A percentile compares a stretch with the other conserved stretches of the same genome.
phyloP scores from a whole-genome alignment of 345 rosid species.

The Moricandia arvensis region DNA sequence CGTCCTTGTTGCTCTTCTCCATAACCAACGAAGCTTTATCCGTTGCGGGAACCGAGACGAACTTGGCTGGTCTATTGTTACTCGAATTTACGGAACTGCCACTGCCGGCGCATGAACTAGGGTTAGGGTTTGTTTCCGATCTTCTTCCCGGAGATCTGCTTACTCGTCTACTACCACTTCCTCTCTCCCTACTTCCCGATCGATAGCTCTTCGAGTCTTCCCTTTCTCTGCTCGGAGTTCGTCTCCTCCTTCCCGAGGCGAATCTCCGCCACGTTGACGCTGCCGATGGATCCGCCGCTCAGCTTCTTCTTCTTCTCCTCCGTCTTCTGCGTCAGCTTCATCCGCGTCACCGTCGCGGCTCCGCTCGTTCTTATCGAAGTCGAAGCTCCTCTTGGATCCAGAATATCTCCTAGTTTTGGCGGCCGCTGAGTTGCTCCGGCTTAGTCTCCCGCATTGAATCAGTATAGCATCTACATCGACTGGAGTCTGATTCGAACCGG shows the following conservation, averaged over 20 bases:
- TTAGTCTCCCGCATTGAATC: conserved; percentile 88
- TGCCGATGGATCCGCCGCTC: conserved; percentile 50
- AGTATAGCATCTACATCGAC: conserved; percentile 82
- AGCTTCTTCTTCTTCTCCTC: conserved; percentile 42
- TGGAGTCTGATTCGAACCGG: conserved; percentile 2
- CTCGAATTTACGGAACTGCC: conserved; percentile 28
- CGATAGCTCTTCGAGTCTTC: conserved; percentile 50
- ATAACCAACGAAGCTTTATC: conserved; percentile 47
- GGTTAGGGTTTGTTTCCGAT: conserved; percentile 47
- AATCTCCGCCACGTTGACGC: conserved; percentile 51
- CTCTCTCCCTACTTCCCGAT: conserved; percentile 67
- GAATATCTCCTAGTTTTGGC: conserved; percentile 56
- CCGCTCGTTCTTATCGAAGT: conserved; percentile 48
- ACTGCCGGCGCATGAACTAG: conserved; percentile 16
- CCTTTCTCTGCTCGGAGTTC: conserved; percentile 94
- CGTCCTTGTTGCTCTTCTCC: conserved; percentile 48
- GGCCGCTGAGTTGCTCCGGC: conserved; percentile 71
- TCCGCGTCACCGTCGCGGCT: conserved; percentile 19
- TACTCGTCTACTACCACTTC: conserved; percentile 55
- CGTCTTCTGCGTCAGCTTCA: conserved; percentile 35
- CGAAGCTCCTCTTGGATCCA: conserved; percentile 92
- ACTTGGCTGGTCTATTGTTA: conserved; percentile 52
- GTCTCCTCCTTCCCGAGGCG: conserved; percentile 66
- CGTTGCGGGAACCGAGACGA: conserved; percentile 87
- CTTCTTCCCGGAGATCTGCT: conserved; percentile 87